A percentile compares a stretch with the other conserved stretches of the same genome.
Evolutionary conservation across 2,329 filamentous ascomycete genomes (phyloP).

Genomic region (Juglanconis oblonga): DNA sequence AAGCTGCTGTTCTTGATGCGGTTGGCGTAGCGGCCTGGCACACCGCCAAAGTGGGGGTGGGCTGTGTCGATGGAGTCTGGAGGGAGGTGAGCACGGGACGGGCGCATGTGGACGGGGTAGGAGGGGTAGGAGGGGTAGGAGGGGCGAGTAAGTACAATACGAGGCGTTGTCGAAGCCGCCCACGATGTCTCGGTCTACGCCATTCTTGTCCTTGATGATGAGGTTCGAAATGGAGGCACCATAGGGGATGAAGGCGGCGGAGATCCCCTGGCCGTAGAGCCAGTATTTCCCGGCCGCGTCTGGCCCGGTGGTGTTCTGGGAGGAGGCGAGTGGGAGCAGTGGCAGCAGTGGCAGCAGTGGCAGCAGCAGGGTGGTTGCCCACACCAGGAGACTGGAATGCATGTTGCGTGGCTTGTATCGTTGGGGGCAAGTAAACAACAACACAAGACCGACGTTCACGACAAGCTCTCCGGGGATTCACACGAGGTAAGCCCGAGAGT

Average conservation of each 20-base stretch:
- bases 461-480: neutral
- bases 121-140: too few relatives aligned
- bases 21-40: slow-evolving; percentile 77
- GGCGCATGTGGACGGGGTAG: neutral
- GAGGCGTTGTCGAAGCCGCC: slow-evolving; percentile 73
- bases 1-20: slow-evolving; percentile 77
- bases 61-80: slow-evolving; percentile 53
- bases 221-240: slow-evolving; percentile 72
- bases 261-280: slow-evolving; percentile 64
- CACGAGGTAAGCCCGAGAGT: neutral
- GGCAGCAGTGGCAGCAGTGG: too few relatives aligned
- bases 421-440: neutral
- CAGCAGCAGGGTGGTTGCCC: slow-evolving; percentile 29
- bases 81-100: neutral
- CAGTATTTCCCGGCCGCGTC: slow-evolving; percentile 68
- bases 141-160: slow-evolving; percentile 41
- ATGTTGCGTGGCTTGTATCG: slow-evolving; percentile 6
- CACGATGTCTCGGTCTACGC: slow-evolving; percentile 67
- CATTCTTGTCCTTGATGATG: slow-evolving; percentile 66
- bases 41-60: slow-evolving; percentile 70
- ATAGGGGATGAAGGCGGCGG: slow-evolving; percentile 69
- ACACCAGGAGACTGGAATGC: slow-evolving; percentile 5
- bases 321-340: slow-evolving; percentile 29
- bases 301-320: slow-evolving; percentile 34
- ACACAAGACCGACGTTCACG: neutral